Evolutionary conservation across 2,329 filamentous ascomycete species (phyloP).

Genomic region (Fusarium sp.): DNA sequence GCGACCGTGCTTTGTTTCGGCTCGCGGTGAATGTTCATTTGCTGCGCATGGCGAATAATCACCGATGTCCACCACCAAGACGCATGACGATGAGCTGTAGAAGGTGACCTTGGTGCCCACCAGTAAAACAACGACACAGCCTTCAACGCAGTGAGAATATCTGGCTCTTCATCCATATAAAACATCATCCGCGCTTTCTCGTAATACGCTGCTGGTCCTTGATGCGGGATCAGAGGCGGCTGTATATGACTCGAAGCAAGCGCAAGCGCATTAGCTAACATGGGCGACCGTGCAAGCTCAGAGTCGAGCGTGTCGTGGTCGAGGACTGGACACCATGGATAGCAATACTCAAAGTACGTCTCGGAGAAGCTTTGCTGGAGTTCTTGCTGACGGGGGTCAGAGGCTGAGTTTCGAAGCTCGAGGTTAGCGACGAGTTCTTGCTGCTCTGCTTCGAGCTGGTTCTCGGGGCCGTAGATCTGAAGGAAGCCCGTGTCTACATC

Average conservation of each 20-base stretch:
- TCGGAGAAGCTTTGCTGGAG: conserved; percentile 58
- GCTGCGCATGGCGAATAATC: conserved; percentile 59
- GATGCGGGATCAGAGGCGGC: conserved; percentile 57
- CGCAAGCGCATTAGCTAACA: conserved; percentile 56
- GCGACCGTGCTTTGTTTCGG: conserved; percentile 41
- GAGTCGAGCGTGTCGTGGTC: conserved; percentile 50
- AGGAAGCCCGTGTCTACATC: conserved; percentile 55
- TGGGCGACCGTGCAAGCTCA: conserved; percentile 52
- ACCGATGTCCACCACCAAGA: conserved; percentile 63
- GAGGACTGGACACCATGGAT: conserved; percentile 59
- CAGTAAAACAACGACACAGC: conserved; percentile 59
- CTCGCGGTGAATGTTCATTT: conserved; percentile 60
- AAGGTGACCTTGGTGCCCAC: conserved; percentile 58
- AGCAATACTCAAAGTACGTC: conserved; percentile 59
- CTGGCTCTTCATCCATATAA: conserved; percentile 57
- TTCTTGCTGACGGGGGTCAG: conserved; percentile 39
- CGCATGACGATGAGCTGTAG: conserved; percentile 55
- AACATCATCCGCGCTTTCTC: conserved; percentile 57
- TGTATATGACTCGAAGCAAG: conserved; percentile 58
- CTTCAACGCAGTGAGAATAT: conserved; percentile 54
- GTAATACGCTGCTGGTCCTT: conserved; percentile 56
- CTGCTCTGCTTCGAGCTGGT: conserved; percentile 50
- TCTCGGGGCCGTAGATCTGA: conserved; percentile 53
- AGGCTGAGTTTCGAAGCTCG: conserved; percentile 37
- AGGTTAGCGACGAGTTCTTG: conserved; percentile 49